phyloP scores from a whole-genome alignment of 768 basidiomycete species.

The Omphalotus guepiniiformis region DNA sequence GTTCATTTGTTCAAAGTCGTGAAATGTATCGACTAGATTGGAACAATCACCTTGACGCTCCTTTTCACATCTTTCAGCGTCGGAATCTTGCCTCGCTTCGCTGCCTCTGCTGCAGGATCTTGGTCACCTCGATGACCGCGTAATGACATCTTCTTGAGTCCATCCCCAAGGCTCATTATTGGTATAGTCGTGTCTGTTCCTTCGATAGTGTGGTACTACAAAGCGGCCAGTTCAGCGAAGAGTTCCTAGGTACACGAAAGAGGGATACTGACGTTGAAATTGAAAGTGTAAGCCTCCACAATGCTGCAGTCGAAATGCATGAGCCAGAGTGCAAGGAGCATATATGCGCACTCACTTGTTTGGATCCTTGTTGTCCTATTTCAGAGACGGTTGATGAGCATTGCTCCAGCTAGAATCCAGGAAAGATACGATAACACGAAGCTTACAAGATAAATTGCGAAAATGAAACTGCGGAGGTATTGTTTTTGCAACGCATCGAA shows the following conservation, averaged over 20 bases:
- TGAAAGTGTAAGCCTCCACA: conserved; percentile 85
- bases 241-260: not conserved
- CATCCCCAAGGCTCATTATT: conserved; percentile 68
- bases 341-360: conserved; percentile 58
- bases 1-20: not conserved
- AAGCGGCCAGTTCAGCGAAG: not conserved
- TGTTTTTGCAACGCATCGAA: conserved; percentile 83
- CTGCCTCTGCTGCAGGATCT: conserved; percentile 61
- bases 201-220: conserved; percentile 64
- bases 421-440: not conserved
- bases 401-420: not conserved
- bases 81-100: conserved; percentile 56
- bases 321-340: conserved; percentile 13
- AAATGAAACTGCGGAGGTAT: conserved; percentile 82
- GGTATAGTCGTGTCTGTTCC: conserved; percentile 60
- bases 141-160: conserved; percentile 47
- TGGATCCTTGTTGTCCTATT: conserved; percentile 78
- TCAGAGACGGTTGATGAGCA: conserved; percentile 7
- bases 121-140: conserved; percentile 24
- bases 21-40: not conserved
- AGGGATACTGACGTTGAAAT: conserved; percentile 55
- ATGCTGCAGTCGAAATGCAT: conserved; percentile 43
- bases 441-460: conserved; percentile 77
- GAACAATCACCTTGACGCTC: conserved; percentile 60
- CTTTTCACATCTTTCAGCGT: conserved; percentile 79